Evolutionary conservation across 2,329 filamentous ascomycete genomes (phyloP).

Genomic region (Cercospora sp.): DNA sequence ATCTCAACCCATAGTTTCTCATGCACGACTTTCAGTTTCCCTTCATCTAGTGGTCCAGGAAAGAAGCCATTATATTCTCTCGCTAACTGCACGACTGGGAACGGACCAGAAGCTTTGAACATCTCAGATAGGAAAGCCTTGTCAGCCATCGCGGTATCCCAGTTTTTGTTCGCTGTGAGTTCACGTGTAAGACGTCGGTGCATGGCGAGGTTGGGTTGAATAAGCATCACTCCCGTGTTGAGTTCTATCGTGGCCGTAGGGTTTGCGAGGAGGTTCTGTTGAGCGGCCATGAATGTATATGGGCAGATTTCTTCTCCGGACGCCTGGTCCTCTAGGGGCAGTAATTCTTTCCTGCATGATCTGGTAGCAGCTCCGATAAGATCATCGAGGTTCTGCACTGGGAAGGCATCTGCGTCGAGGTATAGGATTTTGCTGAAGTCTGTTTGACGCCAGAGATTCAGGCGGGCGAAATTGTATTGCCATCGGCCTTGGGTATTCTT

Average conservation of each 20-base stretch:
- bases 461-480: slow-evolving; percentile 71
- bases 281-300: slow-evolving; percentile 21
- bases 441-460: slow-evolving; percentile 84
- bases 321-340: slow-evolving; percentile 25
- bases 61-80: slow-evolving; percentile 27
- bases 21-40: slow-evolving; percentile 24
- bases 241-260: slow-evolving; percentile 15
- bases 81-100: slow-evolving; percentile 17
- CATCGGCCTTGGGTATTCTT: slow-evolving; percentile 18
- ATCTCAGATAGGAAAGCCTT: slow-evolving; percentile 25
- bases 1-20: slow-evolving; percentile 24
- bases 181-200: slow-evolving; percentile 23
- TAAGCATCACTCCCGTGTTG: slow-evolving; percentile 26
- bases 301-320: slow-evolving; percentile 20
- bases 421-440: slow-evolving; percentile 91
- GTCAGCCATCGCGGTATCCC: slow-evolving; percentile 25
- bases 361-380: slow-evolving; percentile 20
- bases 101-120: slow-evolving; percentile 20
- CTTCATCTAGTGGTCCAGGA: slow-evolving; percentile 14
- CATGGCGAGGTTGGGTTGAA: slow-evolving; percentile 27
- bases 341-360: slow-evolving; percentile 21
- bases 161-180: slow-evolving; percentile 17
- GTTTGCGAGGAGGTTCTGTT: slow-evolving; percentile 16
- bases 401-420: slow-evolving; percentile 72
- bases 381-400: slow-evolving; percentile 25